A percentile compares a stretch with the other conserved stretches of the same genome.
These are phyloP conservation scores for Neopestalotiopsis clavispora DNA, from an alignment of 2,329 filamentous ascomycete species.

Conservation along the genomic window DNA sequence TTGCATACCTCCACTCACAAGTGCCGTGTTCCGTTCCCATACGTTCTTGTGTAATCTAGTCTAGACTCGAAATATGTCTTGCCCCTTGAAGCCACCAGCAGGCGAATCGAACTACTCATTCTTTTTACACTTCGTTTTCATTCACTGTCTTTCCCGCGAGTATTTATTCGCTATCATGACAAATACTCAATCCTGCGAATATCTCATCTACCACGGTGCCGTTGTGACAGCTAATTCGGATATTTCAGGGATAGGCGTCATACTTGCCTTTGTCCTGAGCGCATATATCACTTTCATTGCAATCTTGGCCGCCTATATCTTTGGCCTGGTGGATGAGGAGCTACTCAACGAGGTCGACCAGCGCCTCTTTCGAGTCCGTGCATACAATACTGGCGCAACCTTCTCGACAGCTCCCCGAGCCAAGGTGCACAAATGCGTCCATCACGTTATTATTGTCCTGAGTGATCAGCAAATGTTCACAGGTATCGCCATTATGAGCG, in stretches of 20 bases:
- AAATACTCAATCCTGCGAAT: background rate
- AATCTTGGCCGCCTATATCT: conserved; percentile 10
- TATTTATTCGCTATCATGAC: background rate
- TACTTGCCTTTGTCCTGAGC: conserved; percentile 13
- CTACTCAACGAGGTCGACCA: conserved; percentile 11
- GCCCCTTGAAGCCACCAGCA: background rate
- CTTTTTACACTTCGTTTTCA: too few species aligned
- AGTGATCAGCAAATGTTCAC: conserved; percentile 18
- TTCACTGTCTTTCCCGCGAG: background rate
- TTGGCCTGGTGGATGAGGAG: conserved; percentile 8
- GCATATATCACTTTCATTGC: conserved; percentile 12
- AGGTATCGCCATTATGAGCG: conserved; percentile 17
- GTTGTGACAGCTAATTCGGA: conserved; percentile 6
- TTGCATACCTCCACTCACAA: background rate
- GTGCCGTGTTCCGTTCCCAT: background rate
- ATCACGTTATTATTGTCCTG: conserved; percentile 3
- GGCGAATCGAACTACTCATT: too few species aligned
- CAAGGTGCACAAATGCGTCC: background rate
- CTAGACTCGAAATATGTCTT: background rate
- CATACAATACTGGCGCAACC: background rate
- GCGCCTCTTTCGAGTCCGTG: conserved; percentile 6
- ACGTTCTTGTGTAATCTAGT: too few species aligned
- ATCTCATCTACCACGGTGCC: conserved; percentile 9
- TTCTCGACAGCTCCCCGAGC: background rate
- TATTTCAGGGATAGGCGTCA: conserved; percentile 15